Evolutionary conservation across 768 basidiomycete genomes (phyloP).

Genomic region (Leccinum longicurvipes): DNA sequence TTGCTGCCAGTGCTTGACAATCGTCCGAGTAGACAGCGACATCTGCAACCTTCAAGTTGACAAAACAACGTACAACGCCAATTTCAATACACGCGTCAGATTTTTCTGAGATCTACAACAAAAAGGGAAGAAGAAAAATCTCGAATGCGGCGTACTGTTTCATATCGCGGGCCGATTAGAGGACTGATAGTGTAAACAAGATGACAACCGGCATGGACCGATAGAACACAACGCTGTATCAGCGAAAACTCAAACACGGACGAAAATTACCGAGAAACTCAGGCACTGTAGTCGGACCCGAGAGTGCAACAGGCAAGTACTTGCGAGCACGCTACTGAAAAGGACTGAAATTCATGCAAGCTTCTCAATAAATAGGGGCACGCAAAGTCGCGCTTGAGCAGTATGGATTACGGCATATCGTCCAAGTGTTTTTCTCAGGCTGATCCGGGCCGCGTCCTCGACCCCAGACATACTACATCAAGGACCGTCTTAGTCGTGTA

Average conservation of each 20-base stretch:
- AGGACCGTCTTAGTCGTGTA: background rate
- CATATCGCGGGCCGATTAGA: background rate
- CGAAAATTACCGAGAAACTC: background rate
- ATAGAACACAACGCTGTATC: background rate
- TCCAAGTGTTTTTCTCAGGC: background rate
- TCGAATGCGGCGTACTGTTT: background rate
- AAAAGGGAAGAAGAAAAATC: background rate
- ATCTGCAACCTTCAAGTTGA: background rate
- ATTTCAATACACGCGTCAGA: background rate
- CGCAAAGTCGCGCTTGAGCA: background rate
- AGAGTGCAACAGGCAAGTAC: background rate
- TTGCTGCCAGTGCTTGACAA: background rate
- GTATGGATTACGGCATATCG: background rate
- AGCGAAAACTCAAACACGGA: background rate
- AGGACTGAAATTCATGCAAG: background rate
- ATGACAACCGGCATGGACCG: background rate
- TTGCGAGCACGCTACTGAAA: background rate
- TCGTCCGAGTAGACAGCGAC: background rate
- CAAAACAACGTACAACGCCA: background rate
- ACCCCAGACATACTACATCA: background rate
- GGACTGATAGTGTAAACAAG: background rate
- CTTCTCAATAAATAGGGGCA: background rate
- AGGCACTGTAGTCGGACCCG: background rate
- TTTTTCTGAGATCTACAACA: background rate
- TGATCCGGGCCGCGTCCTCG: background rate